A percentile compares a stretch with the other conserved stretches of the same genome.
Conservation (phyloP, 805 yeast species). For the Priceomyces haplophilus region DNA sequence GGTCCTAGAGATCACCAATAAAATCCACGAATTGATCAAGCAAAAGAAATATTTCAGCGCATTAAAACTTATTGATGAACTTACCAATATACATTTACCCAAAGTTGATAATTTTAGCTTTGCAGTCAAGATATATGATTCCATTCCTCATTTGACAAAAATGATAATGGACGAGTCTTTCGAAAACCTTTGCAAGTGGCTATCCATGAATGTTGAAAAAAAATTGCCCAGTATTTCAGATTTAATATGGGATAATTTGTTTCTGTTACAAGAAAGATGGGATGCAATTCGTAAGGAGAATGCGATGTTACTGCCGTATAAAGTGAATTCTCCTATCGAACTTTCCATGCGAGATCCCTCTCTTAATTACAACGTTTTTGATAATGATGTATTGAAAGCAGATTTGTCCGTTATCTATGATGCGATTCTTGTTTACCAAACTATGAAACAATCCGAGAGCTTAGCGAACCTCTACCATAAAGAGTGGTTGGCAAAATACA, state of each 20-base stretch:
- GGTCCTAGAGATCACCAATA: constrained; percentile 81
- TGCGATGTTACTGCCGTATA: constrained; percentile 46
- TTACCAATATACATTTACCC: constrained; percentile 65
- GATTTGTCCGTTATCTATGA: constrained; percentile 77
- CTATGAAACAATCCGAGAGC: constrained; percentile 61
- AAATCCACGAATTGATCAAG: constrained; percentile 75
- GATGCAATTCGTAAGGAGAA: constrained; percentile 42
- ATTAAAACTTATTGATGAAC: constrained; percentile 72
- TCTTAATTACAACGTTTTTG: constrained; percentile 47
- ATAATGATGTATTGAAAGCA: constrained; percentile 37
- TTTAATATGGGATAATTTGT: constrained; percentile 51
- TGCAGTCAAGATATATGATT: constrained; percentile 65
- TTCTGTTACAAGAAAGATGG: constrained; percentile 61
- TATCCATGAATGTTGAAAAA: constrained; percentile 57
- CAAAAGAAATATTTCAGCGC: constrained; percentile 81
- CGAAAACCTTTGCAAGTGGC: constrained; percentile 61
- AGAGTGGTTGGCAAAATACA: constrained; percentile 70
- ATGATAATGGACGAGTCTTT: constrained; percentile 74
- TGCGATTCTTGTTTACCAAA: constrained; percentile 75
- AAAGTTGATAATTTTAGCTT: constrained; percentile 74
- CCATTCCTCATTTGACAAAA: constrained; percentile 72
- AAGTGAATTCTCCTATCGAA: constrained; percentile 86
- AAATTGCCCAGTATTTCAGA: constrained; percentile 60
- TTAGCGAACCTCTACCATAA: constrained; percentile 62
- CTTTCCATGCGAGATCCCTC: constrained; percentile 63